A percentile compares a stretch with the other conserved stretches of the same genome.
Conservation (phyloP, 2,329 filamentous ascomycete species). For the Arachnomyces sp. region DNA sequence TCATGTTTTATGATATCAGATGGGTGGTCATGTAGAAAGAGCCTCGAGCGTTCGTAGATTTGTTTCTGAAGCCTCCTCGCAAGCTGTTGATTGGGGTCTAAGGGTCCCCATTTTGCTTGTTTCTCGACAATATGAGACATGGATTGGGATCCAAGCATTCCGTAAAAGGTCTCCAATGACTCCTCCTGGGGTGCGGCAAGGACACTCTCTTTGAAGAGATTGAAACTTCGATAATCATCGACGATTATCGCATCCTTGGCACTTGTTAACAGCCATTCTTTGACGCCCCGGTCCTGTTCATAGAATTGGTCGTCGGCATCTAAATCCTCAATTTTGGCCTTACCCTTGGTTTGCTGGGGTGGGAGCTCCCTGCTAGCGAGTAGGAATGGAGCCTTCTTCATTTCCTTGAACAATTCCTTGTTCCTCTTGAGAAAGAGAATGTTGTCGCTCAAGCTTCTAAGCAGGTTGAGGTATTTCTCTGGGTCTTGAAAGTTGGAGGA, state of each 20-base stretch:
- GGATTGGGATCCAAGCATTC: conserved; percentile 65
- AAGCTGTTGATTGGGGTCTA: conserved; percentile 57
- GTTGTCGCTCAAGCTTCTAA: conserved; percentile 72
- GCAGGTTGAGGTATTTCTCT: conserved; percentile 77
- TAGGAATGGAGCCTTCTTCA: conserved; percentile 68
- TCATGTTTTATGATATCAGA: conserved; percentile 77
- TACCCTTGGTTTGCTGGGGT: conserved; percentile 17
- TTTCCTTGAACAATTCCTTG: conserved; percentile 64
- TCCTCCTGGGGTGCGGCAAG: conserved; percentile 89
- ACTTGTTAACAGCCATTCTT: conserved; percentile 68
- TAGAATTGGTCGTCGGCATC: conserved; percentile 41
- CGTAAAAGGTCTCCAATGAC: conserved; percentile 72
- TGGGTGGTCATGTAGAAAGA: conserved; percentile 81
- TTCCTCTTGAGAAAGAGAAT: conserved; percentile 64
- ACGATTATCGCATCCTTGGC: conserved; percentile 67
- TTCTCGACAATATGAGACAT: conserved; percentile 72
- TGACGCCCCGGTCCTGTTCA: conserved; percentile 58
- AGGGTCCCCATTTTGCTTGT: conserved; percentile 61
- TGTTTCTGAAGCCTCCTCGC: conserved; percentile 66
- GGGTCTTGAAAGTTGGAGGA: conserved; percentile 69
- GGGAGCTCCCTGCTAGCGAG: conserved; percentile 72
- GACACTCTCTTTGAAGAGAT: conserved; percentile 75
- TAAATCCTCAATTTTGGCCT: conserved; percentile 11
- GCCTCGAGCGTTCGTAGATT: conserved; percentile 75
- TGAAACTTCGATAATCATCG: conserved; percentile 83